These are phyloP conservation scores for Stephanodiscus triporus DNA, from an alignment of 108 stramenopile genomes.

Conservation along the genomic window DNA sequence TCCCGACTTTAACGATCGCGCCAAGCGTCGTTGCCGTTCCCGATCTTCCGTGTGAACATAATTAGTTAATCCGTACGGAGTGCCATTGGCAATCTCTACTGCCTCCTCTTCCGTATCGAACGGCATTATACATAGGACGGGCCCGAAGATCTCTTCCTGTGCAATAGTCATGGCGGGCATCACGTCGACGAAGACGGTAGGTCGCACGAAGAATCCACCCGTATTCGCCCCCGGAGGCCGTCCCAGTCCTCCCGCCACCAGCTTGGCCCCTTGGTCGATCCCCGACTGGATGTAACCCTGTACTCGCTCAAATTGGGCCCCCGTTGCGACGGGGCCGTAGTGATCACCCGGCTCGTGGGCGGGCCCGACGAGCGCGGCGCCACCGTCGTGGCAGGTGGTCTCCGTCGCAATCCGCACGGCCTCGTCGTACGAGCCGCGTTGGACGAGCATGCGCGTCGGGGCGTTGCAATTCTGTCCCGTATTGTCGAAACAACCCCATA, in stretches of 20 bases:
- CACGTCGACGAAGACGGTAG: conserved; percentile 50
- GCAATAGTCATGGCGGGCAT: conserved; percentile 49
- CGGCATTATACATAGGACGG: conserved; percentile 56
- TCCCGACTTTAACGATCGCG: conserved; percentile 19
- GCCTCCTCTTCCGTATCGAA: conserved; percentile 76
- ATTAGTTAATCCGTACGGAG: conserved; percentile 57
- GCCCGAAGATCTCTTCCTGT: conserved; percentile 73
- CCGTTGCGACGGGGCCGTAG: conserved; percentile 47
- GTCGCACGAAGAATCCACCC: conserved; percentile 39
- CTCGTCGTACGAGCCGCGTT: conserved; percentile 56
- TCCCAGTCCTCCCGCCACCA: conserved; percentile 26
- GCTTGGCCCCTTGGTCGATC: conserved; percentile 36
- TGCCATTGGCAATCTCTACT: conserved; percentile 60
- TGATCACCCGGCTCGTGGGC: conserved; percentile 12
- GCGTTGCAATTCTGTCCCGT: conserved; percentile 81
- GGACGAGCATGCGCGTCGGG: conserved; percentile 66
- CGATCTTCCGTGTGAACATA: conserved; percentile 2
- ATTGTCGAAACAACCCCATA: conserved; percentile 54
- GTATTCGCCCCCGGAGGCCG: neutral
- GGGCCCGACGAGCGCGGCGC: conserved; percentile 27
- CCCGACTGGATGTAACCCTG: conserved; percentile 41
- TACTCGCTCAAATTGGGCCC: conserved; percentile 33
- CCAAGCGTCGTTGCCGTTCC: conserved; percentile 24
- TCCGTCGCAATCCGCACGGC: conserved; percentile 31
- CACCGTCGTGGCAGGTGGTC: neutral